These are phyloP conservation scores for Monosporozyma servazzii DNA, from an alignment of 805 yeast species.

Conservation along the genomic window DNA sequence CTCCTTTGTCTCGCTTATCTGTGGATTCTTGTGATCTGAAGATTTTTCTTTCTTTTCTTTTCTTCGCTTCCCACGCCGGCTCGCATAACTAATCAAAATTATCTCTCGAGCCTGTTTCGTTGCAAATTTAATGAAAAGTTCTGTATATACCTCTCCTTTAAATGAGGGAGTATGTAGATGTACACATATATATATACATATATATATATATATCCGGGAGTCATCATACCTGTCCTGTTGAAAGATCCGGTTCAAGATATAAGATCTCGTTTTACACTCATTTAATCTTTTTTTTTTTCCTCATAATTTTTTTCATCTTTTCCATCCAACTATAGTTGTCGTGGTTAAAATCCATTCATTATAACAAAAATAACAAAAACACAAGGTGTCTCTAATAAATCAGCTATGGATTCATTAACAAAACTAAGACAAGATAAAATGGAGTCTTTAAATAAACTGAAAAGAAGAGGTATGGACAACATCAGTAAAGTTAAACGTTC, in stretches of 20 bases:
- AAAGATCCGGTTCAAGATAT: not conserved
- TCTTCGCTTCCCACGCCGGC: too few relatives aligned
- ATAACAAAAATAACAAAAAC: not conserved
- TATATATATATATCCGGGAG: not conserved
- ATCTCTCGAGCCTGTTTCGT: not conserved
- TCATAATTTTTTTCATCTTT: not conserved
- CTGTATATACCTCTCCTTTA: not conserved
- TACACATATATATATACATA: too few relatives aligned
- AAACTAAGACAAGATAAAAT: conserved; percentile 1
- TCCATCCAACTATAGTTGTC: not conserved
- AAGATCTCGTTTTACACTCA: not conserved
- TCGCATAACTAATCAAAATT: not conserved
- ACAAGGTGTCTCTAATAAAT: not conserved
- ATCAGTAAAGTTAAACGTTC: conserved; percentile 8
- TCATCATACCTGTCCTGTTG: not conserved
- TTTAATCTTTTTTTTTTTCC: not conserved
- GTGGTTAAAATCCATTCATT: not conserved
- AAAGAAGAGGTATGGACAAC: conserved; percentile 9
- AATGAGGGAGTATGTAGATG: not conserved
- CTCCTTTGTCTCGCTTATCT: too few relatives aligned
- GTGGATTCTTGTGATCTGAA: too few relatives aligned
- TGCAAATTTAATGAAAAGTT: not conserved
- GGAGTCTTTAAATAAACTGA: conserved; percentile 11
- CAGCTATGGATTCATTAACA: not conserved
- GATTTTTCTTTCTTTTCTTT: too few relatives aligned